Evolutionary conservation across 495 filamentous ascomycete genomes (phyloP).

Genomic region (Hyphodiscus hymeniophilus): DNA sequence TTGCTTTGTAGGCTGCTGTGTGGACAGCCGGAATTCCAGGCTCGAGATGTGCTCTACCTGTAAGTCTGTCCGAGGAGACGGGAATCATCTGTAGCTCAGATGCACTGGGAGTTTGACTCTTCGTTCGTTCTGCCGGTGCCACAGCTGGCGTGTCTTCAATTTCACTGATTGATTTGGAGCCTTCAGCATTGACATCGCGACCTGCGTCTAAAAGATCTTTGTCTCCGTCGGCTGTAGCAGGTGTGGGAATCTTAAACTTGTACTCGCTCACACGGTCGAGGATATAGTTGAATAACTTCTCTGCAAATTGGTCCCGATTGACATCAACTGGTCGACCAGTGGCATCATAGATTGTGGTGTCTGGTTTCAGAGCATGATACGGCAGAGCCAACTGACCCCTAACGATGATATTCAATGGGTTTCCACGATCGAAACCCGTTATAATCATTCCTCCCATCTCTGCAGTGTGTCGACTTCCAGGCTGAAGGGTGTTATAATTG

Average conservation of each 20-base stretch:
- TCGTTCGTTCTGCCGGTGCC: conserved; percentile 13
- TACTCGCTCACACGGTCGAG: conserved; percentile 85
- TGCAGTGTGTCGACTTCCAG: conserved; percentile 60
- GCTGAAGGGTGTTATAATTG: conserved; percentile 38
- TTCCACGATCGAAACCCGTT: conserved; percentile 91
- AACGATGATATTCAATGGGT: conserved; percentile 84
- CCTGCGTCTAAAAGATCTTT: conserved; percentile 75
- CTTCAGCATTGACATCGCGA: conserved; percentile 63
- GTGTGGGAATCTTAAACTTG: conserved; percentile 62
- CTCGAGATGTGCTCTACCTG: conserved; percentile 50
- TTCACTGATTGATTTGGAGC: conserved; percentile 61
- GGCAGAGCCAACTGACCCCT: conserved; percentile 83
- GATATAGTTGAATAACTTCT: conserved; percentile 88
- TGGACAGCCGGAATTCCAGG: conserved; percentile 47
- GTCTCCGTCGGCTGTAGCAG: conserved; percentile 74
- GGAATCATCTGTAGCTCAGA: conserved; percentile 39
- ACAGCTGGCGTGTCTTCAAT: conserved; percentile 50
- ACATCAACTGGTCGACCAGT: conserved; percentile 76
- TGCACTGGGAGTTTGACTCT: conserved; percentile 24
- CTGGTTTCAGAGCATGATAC: conserved; percentile 76
- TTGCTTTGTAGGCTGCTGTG: conserved; percentile 60
- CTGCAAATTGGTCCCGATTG: conserved; percentile 70
- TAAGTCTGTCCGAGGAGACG: conserved; percentile 48
- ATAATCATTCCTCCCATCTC: conserved; percentile 98
- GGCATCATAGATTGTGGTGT: conserved; percentile 83